Evolutionary conservation across 768 basidiomycete species (phyloP), one percentile per base, ranked within the genome.

Genomic region (Mycena filopes): DNA sequence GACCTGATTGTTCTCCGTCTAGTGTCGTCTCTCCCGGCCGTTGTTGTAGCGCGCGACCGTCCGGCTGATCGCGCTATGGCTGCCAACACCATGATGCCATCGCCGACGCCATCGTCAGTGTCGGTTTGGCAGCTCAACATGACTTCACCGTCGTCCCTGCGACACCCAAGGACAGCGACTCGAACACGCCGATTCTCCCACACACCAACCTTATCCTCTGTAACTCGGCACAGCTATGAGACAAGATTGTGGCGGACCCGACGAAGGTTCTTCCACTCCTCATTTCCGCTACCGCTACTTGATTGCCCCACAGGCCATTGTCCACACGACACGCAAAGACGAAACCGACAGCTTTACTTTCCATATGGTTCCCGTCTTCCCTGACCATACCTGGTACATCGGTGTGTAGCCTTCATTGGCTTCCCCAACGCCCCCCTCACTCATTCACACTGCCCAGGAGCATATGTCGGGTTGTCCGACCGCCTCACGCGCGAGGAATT

Each of bases 11-110:
- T 23, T 23, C n/a, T n/a, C n/a, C n/a, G n/a, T 2, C n/a, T 49
- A 61, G 60, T 61, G 60, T 61, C 60, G 9, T 61, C 60, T 3
- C 23, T 61, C 1, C 49, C 29, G 1, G 60, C 60, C 43, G 49
- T 61, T 1, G 53, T 53, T 18, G n/a, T 61, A n/a, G 49, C 41
- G 43, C 49, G 42, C 1, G 50, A 61, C 43, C 41, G 60, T 8
- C 60, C 60, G 11, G 4, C 50, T 9, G 50, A 61, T 21, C 60
- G 60, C 5, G 60, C 60, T 12, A 20, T 31, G 28, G 47, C 28
- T 18, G 51, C 51, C 36, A 16, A 53, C 21, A 33, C 51, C n/a
- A 51, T 51, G 25, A 53, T 23, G 33, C 51, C n/a, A 51, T 51
- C n/a, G 50, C 50, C 25, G 31, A 51, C 29, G 50, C 50, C 36